These are phyloP conservation scores for Crassisporium funariophilum DNA, from an alignment of 768 basidiomycete species.

Conservation along the genomic window DNA sequence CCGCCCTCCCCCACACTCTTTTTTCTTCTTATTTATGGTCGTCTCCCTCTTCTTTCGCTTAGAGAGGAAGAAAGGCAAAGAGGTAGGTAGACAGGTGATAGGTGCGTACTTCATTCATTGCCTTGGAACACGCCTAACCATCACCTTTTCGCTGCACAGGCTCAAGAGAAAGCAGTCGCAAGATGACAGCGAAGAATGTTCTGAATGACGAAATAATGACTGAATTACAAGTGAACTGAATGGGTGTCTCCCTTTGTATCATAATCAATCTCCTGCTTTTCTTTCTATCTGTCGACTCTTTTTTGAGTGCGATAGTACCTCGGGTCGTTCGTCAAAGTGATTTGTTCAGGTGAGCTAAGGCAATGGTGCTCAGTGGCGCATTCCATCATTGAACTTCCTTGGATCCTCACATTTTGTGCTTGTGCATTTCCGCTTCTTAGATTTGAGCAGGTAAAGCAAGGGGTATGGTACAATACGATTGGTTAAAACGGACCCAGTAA, in stretches of 20 bases:
- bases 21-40: background rate
- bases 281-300: slow-evolving; percentile 2
- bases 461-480: too few relatives aligned
- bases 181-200: slow-evolving; percentile 5
- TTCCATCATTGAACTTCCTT: too few relatives aligned
- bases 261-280: slow-evolving; percentile 22
- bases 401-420: too few relatives aligned
- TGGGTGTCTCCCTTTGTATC: slow-evolving; percentile 24
- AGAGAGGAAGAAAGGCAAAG: background rate
- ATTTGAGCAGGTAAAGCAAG: too few relatives aligned
- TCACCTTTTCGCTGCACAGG: background rate
- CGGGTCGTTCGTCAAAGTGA: too few relatives aligned
- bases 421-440: too few relatives aligned
- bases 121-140: background rate
- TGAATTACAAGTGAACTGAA: slow-evolving; percentile 23
- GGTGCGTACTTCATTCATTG: background rate
- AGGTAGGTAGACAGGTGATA: background rate
- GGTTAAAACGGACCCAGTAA: too few relatives aligned
- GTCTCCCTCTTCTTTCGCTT: background rate
- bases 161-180: slow-evolving; percentile 10
- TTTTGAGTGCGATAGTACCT: background rate
- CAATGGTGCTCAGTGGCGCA: too few relatives aligned
- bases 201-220: slow-evolving; percentile 21
- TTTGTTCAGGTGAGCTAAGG: too few relatives aligned
- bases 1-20: background rate